Base-by-base conservation (phyloP, 257 asterid genomes). In the Misopates orontium region DNA sequence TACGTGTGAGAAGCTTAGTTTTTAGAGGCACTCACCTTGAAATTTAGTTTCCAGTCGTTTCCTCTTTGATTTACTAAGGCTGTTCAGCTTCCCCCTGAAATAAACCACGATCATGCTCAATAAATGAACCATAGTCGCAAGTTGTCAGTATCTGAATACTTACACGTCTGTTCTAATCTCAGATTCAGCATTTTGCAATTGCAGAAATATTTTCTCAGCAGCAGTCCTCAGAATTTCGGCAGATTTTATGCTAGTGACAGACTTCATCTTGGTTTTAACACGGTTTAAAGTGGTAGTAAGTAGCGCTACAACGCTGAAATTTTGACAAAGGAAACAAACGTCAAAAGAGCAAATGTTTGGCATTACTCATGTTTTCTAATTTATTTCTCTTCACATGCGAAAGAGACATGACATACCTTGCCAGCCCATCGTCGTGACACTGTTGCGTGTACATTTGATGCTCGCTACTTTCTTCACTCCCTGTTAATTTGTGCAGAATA, bases 211-310 rank as follows among this genome's bases (percentile, higher is more conserved):
- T 56, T 73, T 85, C 79, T 85, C 91, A 45, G 85, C 83, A 64
- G 83, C 82, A 74, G 86, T 82, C 68, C 70, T 75, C 82, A 92
- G 70, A 75, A 92, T 89, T 77, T 87, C 92, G 70, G 91, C 84
- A 60, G 88, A 82, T 79, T 77, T 84, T 79, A 74, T 78, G 78
- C 60, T 78, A 64, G 85, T 77, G 52, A 78, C 40, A 18, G 96
- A 81, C 82, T 84, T 85, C 79, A 89, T 62, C 75, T 83, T 89
- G 79, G 84, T 67, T 75, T 84, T 85, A 55, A 92, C 75, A 68
- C 84, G 93, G 76, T 73, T 82, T 59, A 92, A 73, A 54, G 96
- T 87, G 82, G 71, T 53, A 57, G 86, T 71, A 64, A 89, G 73
- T 74, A 89, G 85, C 69, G 87, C 68, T 23, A 87, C 83, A 54